Base-by-base conservation (phyloP, 1,139 yeast genomes). In the Magnusiomyces clavatus region DNA sequence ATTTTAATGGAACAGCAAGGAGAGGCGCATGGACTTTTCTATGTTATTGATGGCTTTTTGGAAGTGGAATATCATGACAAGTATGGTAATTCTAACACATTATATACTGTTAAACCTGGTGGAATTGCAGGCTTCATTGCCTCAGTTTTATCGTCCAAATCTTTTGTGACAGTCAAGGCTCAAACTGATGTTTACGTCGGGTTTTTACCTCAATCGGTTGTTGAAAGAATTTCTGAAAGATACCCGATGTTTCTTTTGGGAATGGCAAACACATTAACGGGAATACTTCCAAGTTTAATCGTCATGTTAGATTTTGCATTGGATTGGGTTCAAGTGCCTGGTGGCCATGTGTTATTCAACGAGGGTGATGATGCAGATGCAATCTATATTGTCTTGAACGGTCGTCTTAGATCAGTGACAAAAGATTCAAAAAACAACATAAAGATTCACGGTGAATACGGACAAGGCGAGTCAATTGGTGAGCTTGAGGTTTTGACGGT, bases 401-500 rank as follows among this genome's bases (percentile, higher is more conserved):
- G 98, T 5, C 76, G 98, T 53, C 75, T 92, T 59, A 75, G 97
- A 47, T 86, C 88, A 3, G 72, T 84, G 1, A 69, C 70, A 6
- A 67, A 67, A 43, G 59, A 58, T 24, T 53, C 55, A 8, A 52
- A 54, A 11, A 59, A 59, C n/a, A 70, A 68, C 2, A 54, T 65
- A n/a, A 65, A 66, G 14, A 75, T 82, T 0, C 60, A 83, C 17
- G 87, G 86, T 2, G 98, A 92, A 63, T 83, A 82, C 63, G 96
- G 97, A 0, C 96, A 89, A 65, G 97, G 97, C 3, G 94, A 87
- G 60, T 86, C 96, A 50, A 79, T 92, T 56, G 98, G 98, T 2
- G 98, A 92, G 67, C 83, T 92, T 13, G 98, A 92, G 65, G 97
- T 92, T 2, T 73, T 92, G 56, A 89, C 97, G 0, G 92, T 94